Evolutionary conservation across 2,329 filamentous ascomycete species (phyloP), one percentile per base, ranked within the genome.

Genomic region (Xylaria sp.): DNA sequence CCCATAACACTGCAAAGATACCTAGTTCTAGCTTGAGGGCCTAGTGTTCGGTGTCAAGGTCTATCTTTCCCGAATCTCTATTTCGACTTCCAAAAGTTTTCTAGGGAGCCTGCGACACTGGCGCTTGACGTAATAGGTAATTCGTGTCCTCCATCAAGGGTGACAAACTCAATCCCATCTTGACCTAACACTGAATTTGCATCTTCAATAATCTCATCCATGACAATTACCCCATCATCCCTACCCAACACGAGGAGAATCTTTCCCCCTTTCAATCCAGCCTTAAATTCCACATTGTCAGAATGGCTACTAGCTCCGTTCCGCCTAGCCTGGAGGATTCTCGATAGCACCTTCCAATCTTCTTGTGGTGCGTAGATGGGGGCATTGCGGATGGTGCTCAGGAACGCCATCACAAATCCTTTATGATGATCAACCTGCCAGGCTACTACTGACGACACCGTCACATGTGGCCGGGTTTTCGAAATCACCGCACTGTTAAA

Each of bases 381-480:
- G 1, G 89, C 90, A 73, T 91, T 80, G 22, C 89, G 84, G 71
- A 95, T 90, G 33, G 86, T 89, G 64, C 88, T 91, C 73, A 93
- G 85, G 73, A 94, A 94, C 0, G 91, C 86, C 2, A 83, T 81
- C 5, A 93, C 81, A 73, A 93, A 94, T 0, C 91, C 92, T 0
- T 77, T 74, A 75, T 95, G 91, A 31, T 85, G 75, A 39, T 83
- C 80, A 22, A 93, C 79, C 78, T 95, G 92, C 90, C 92, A 94
- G 51, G 81, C 79, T 55, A 93, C 88, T 0, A 91, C 86, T 3
- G 84, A 82, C 0, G 88, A 85, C 3, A 92, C 85, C 7, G 86
- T 88, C 20, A 89, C 81, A 17, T 80, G 73, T 0, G 85, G 83
- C 59, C 85, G 81, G 13, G 79, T 78, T 2, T 81, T 80, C 3